Percentiles rank a stretch among this genome's conserved stretches.
These are phyloP conservation scores for Aspergillus ustus DNA, from an alignment of 2,329 filamentous ascomycete species.

Conservation along the genomic window DNA sequence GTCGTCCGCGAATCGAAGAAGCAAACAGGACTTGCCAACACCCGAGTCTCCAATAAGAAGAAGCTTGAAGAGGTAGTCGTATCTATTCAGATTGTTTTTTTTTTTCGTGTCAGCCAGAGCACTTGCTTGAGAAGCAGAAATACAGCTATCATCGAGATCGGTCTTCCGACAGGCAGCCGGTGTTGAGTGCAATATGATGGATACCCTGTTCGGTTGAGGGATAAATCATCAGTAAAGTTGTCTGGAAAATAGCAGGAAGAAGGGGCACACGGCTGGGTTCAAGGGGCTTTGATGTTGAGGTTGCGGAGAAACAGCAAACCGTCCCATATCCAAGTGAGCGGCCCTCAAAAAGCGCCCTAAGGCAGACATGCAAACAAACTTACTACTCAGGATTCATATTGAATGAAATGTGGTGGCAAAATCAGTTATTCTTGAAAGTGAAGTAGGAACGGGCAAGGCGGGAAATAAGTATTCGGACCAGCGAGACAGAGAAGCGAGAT, in stretches of 20 bases:
- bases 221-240: not conserved
- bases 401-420: constrained; percentile 8
- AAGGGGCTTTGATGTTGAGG: not conserved
- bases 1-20: constrained; percentile 97
- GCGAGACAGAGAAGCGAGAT: constrained; percentile 12
- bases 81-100: constrained; percentile 65
- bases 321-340: constrained; percentile 9
- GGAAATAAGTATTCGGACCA: constrained; percentile 11
- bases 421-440: not conserved
- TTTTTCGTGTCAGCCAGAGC: constrained; percentile 26
- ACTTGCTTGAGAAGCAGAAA: constrained; percentile 19
- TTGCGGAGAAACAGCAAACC: constrained; percentile 7
- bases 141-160: not conserved
- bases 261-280: not conserved
- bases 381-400: constrained; percentile 56
- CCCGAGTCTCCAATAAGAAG: constrained; percentile 99
- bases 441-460: constrained; percentile 5
- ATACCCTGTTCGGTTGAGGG: not conserved
- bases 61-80: constrained; percentile 99
- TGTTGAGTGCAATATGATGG: not conserved
- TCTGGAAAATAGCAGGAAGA: not conserved
- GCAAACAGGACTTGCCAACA: constrained; percentile 99
- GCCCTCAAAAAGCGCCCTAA: constrained; percentile 9
- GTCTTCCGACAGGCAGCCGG: not conserved
- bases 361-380: constrained; percentile 30